These are phyloP conservation scores for Raffaelea albimanens DNA, from an alignment of 2,329 filamentous ascomycete genomes.

Conservation along the genomic window DNA sequence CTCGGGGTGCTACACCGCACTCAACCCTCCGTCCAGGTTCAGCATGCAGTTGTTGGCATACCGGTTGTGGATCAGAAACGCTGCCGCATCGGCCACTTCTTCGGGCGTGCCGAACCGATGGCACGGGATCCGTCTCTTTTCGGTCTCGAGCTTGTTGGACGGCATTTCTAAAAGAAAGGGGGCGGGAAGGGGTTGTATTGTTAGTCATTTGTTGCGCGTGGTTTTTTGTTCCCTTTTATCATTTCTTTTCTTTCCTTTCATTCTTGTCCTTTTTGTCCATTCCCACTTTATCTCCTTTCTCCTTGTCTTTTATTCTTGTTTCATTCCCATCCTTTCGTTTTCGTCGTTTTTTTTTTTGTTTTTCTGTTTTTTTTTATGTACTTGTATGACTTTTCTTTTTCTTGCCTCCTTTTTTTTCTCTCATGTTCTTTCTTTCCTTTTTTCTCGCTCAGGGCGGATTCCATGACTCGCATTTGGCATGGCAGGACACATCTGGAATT, in stretches of 20 bases:
- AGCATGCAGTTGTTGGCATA: constrained; percentile 84
- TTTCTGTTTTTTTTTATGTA: neutral
- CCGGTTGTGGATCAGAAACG: constrained; percentile 66
- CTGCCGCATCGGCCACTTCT: constrained; percentile 73
- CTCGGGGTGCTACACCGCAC: constrained; percentile 49
- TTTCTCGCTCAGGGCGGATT: no score
- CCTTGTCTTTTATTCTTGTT: neutral
- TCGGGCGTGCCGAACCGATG: constrained; percentile 55
- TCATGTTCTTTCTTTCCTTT: neutral
- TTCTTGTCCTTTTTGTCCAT: no score
- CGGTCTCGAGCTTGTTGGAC: neutral
- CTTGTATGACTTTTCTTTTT: constrained; percentile 3
- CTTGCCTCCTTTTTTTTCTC: constrained; percentile 1
- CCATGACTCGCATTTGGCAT: no score
- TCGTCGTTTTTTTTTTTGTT: neutral
- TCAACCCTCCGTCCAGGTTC: constrained; percentile 77
- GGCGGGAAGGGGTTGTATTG: neutral
- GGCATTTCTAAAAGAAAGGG: constrained; percentile 1
- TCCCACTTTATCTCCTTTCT: neutral
- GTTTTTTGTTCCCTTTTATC: constrained; percentile 19
- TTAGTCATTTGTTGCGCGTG: constrained; percentile 15
- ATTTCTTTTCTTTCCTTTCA: no score
- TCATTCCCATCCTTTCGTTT: no score
- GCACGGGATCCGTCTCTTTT: constrained; percentile 45
- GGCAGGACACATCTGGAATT: no score